A percentile compares a stretch with the other conserved stretches of the same genome.
Conservation (phyloP, 495 filamentous ascomycete genomes). For the Chaetomium tenue region DNA sequence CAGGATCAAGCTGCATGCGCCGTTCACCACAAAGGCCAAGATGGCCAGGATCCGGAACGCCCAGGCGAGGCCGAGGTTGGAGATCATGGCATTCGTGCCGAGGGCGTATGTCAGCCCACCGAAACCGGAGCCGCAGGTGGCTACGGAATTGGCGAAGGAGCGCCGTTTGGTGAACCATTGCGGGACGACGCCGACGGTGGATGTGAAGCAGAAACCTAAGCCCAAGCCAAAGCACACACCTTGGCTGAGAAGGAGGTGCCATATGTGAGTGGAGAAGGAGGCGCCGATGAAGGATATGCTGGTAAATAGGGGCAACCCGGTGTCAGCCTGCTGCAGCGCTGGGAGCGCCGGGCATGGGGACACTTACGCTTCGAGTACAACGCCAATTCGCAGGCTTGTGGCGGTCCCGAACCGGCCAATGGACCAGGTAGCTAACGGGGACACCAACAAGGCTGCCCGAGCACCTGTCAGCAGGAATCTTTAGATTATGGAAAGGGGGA, state of each 20-base stretch:
- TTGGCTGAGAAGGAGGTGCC: slow-evolving; percentile 74
- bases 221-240: slow-evolving; percentile 74
- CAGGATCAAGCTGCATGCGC: slow-evolving; percentile 57
- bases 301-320: neutral
- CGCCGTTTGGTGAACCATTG: slow-evolving; percentile 76
- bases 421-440: slow-evolving; percentile 62
- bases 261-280: slow-evolving; percentile 65
- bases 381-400: slow-evolving; percentile 57
- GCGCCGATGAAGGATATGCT: slow-evolving; percentile 61
- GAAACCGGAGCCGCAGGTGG: slow-evolving; percentile 70
- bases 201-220: slow-evolving; percentile 74
- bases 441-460: slow-evolving; percentile 57
- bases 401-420: slow-evolving; percentile 56
- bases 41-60: slow-evolving; percentile 69
- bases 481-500: neutral
- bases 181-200: slow-evolving; percentile 65
- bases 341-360: too few relatives aligned
- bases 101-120: slow-evolving; percentile 64
- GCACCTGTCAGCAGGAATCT: slow-evolving; percentile 23
- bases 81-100: slow-evolving; percentile 60
- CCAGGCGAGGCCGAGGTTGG: slow-evolving; percentile 59
- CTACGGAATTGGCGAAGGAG: slow-evolving; percentile 70
- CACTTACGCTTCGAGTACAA: slow-evolving; percentile 56
- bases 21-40: slow-evolving; percentile 57
- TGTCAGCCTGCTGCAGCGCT: neutral